These are phyloP conservation scores for Colletotrichum sp. DNA, from an alignment of 2,329 filamentous ascomycete genomes.

Conservation along the genomic window DNA sequence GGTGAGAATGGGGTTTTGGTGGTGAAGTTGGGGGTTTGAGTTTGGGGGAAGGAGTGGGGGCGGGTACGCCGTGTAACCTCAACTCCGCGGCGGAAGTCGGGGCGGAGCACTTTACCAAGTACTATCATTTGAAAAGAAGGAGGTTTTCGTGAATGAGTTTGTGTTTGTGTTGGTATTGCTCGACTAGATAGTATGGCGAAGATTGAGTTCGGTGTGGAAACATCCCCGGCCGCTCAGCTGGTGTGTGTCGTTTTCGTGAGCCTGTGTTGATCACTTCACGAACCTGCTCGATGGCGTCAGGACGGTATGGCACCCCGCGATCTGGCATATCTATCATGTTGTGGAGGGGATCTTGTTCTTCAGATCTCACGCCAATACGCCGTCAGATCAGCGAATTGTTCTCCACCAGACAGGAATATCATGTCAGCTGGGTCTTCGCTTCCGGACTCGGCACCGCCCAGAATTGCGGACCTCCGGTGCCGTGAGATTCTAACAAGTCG, in stretches of 20 bases:
- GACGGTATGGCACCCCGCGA: not conserved
- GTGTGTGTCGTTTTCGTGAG: not conserved
- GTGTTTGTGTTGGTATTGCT: accelerated
- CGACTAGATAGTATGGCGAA: accelerated
- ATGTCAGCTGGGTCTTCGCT: not conserved
- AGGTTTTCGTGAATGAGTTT: accelerated
- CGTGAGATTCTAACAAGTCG: not conserved
- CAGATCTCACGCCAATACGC: too few relatives aligned
- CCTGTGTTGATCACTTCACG: not conserved
- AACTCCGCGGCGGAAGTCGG: not conserved
- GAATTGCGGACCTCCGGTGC: not conserved
- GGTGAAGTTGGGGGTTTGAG: not conserved
- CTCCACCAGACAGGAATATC: too few relatives aligned
- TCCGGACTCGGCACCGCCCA: not conserved
- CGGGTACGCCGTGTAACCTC: not conserved
- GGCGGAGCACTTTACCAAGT: not conserved
- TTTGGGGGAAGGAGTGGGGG: not conserved
- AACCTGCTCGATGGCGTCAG: not conserved
- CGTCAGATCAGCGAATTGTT: too few relatives aligned
- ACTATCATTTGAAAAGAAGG: not conserved
- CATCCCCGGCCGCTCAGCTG: too few relatives aligned
- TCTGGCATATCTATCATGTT: not conserved
- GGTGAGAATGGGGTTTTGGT: not conserved
- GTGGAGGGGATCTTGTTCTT: too few relatives aligned
- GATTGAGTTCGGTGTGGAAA: too few relatives aligned